phyloP scores from a whole-genome alignment of 495 filamentous ascomycete species.

The Aspergillus nidulans region DNA sequence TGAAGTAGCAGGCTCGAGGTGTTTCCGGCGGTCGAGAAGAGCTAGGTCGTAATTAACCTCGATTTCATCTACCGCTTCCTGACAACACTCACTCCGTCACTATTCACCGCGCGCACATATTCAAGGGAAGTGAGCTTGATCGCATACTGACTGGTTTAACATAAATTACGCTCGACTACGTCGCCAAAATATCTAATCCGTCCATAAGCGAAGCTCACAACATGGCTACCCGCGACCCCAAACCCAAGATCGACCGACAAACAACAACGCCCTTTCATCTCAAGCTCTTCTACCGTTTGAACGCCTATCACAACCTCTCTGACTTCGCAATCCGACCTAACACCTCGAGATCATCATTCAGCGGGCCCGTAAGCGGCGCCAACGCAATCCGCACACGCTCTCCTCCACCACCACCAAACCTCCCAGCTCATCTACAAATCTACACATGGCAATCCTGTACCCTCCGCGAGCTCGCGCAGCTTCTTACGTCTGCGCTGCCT shows the following conservation, averaged over 20 bases:
- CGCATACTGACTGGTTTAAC: background rate
- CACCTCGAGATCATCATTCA: slow-evolving; percentile 16
- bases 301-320: slow-evolving; percentile 60
- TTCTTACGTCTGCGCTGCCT: slow-evolving; percentile 64
- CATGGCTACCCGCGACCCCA: slow-evolving; percentile 30
- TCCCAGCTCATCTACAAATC: slow-evolving; percentile 70
- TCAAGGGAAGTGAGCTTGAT: background rate
- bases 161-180: background rate
- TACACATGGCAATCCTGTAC: slow-evolving; percentile 88
- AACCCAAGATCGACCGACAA: slow-evolving; percentile 56
- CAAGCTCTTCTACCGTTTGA: slow-evolving; percentile 78
- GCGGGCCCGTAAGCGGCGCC: slow-evolving; percentile 28
- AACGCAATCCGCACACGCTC: slow-evolving; percentile 35
- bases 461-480: slow-evolving; percentile 73
- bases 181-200: background rate
- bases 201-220: background rate
- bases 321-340: slow-evolving; percentile 25
- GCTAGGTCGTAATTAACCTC: background rate
- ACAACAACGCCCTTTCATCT: slow-evolving; percentile 82
- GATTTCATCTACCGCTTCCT: background rate
- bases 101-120: background rate
- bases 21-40: slow-evolving; percentile 5
- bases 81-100: slow-evolving; percentile 1
- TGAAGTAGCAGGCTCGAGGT: background rate
- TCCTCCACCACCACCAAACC: slow-evolving; percentile 33